Conservation (phyloP, 2,329 filamentous ascomycete species). For the Nemania sp. region DNA sequence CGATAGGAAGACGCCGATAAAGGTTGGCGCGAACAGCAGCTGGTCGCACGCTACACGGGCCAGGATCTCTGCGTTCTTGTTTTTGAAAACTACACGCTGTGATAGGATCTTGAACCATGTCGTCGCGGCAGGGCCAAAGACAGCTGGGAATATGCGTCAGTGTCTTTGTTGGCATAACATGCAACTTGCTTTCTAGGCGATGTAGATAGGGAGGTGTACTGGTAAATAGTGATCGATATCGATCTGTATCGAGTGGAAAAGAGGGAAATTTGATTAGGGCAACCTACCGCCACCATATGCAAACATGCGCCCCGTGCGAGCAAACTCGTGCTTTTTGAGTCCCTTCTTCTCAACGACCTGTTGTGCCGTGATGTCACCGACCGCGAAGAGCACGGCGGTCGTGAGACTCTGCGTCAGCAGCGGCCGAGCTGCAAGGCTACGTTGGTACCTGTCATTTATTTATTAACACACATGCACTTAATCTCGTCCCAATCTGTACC, state of each 20-base stretch:
- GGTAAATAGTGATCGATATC: neutral
- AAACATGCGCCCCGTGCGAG: constrained; percentile 81
- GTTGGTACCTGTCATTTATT: constrained; percentile 81
- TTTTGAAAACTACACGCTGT: constrained; percentile 72
- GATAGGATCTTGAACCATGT: constrained; percentile 88
- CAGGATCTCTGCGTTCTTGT: constrained; percentile 75
- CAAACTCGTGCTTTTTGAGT: constrained; percentile 77
- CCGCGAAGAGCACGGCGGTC: constrained; percentile 90
- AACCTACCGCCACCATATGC: constrained; percentile 79
- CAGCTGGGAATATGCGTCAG: constrained; percentile 57
- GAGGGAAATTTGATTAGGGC: constrained; percentile 1
- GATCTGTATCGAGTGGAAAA: neutral
- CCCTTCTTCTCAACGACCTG: constrained; percentile 89
- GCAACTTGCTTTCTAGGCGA: neutral
- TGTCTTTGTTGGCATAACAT: neutral
- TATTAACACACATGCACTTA: constrained; percentile 4
- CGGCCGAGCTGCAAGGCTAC: constrained; percentile 81
- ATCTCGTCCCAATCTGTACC: neutral
- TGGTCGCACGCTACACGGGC: constrained; percentile 87
- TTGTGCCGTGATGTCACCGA: constrained; percentile 91
- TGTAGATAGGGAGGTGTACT: neutral
- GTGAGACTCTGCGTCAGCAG: constrained; percentile 92
- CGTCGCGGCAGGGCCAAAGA: constrained; percentile 90
- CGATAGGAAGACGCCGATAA: constrained; percentile 83
- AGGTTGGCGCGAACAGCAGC: constrained; percentile 82